Conservation (phyloP, 495 filamentous ascomycete species). For the Daldinia caldariorum region DNA sequence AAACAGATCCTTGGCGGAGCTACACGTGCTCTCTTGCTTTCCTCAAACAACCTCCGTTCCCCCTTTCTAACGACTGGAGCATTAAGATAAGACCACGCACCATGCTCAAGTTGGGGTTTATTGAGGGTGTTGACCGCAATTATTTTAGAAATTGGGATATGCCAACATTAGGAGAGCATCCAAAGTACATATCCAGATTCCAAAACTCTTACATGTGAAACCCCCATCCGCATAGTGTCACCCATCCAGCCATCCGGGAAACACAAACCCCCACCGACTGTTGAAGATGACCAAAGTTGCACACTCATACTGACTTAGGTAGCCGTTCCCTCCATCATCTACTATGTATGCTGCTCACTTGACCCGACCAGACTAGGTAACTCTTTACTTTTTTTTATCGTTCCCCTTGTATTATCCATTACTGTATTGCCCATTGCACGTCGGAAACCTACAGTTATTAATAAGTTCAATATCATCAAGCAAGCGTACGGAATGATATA, state of each 20-base stretch:
- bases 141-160: constrained; percentile 1
- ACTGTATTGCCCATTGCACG: neutral
- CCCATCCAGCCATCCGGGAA: neutral
- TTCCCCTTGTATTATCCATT: neutral
- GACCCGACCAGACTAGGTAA: neutral
- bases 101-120: neutral
- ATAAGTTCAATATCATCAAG: neutral
- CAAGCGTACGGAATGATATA: too few relatives aligned
- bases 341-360: constrained; percentile 2
- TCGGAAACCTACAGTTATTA: neutral
- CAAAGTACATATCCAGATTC: neutral
- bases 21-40: constrained; percentile 38
- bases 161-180: neutral
- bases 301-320: neutral
- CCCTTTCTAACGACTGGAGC: neutral
- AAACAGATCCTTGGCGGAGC: constrained; percentile 21
- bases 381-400: neutral
- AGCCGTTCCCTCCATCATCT: constrained; percentile 1
- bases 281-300: neutral
- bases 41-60: constrained; percentile 5
- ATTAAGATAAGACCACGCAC: neutral
- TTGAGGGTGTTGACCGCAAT: constrained; percentile 2
- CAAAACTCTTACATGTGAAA: constrained; percentile 2
- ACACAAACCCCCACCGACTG: neutral
- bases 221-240: neutral